Base-by-base conservation (phyloP, 345 rosid genomes). In the Gossypium ekmanianum region DNA sequence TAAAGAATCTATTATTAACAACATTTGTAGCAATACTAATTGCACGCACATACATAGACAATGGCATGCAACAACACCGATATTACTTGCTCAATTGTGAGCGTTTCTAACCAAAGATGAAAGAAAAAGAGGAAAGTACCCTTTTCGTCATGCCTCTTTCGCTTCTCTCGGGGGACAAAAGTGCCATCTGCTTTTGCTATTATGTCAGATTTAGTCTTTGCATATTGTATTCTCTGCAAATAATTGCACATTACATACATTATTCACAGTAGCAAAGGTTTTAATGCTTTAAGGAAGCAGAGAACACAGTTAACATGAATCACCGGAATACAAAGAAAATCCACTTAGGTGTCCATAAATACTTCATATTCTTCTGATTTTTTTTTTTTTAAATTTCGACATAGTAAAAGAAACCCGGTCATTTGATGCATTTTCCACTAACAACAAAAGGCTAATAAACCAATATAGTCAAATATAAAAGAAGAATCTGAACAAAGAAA, bases 121-220 rank as follows among this genome's bases (percentile, higher is more conserved):
- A 61, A 27, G 47, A 2, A 7, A 47, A 65, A 11, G 51, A 39
- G 62, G 56, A 27, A 58, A 48, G 26, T 74, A 92, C 99, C 98
- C 86, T 89, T 96, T 72, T 96, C 99, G 47, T 96, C 98, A 4
- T 90, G 97, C 79, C 91, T 89, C 89, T 93, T 96, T 59, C 97
- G 75, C 69, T 94, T 96, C 87, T 96, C 98, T 39, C 97, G 89
- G 29, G 97, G 98, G 79, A 90, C 97, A 88, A 96, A 96, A 2
- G 97, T 89, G 59, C 98, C 99, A 86, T 96, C 98, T 7, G 98
- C 97, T 84, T 92, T 96, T 58, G 99, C 90, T 74, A 96, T 75
- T 70, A 93, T 79, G 84, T 96, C 99, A 52, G 98, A 93, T 79
- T 96, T 96, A 4, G 97, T 85, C 84, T 93, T 93, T 26, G 98